phyloP scores from a whole-genome alignment of 164 flowering plant species.

The Tinospora cordifolia region DNA sequence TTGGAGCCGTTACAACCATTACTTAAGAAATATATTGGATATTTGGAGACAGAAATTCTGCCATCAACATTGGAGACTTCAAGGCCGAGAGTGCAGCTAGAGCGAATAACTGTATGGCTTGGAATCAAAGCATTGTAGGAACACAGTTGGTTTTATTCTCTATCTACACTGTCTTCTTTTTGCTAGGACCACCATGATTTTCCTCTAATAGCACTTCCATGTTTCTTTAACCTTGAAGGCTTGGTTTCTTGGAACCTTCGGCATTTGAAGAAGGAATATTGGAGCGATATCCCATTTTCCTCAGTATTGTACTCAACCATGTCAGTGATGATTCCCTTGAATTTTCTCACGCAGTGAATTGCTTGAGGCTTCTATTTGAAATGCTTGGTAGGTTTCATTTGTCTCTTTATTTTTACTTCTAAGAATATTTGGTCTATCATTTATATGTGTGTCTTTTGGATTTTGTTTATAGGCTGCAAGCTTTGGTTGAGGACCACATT shows the following conservation, averaged over 20 bases:
- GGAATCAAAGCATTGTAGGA: conserved; percentile 90
- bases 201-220: conserved; percentile 15
- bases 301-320: conserved; percentile 84
- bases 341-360: conserved; percentile 76
- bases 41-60: conserved; percentile 54
- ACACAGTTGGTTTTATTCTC: conserved; percentile 7
- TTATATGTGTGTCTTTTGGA: conserved; percentile 7
- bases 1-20: conserved; percentile 88
- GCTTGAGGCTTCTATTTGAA: conserved; percentile 76
- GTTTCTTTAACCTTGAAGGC: conserved; percentile 39
- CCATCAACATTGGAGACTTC: conserved; percentile 42
- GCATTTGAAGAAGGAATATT: conserved; percentile 94
- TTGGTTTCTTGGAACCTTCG: conserved; percentile 77
- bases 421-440: not conserved
- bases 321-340: conserved; percentile 78
- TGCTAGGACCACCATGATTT: not conserved
- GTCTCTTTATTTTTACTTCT: not conserved
- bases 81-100: conserved; percentile 74
- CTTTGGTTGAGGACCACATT: conserved; percentile 83
- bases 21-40: conserved; percentile 60
- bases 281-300: conserved; percentile 73
- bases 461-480: conserved; percentile 58
- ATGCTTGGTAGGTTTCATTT: conserved; percentile 62
- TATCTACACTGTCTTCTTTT: conserved; percentile 5
- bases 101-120: conserved; percentile 73